phyloP scores from a whole-genome alignment of 768 basidiomycete genomes.

The Boletus edulis region DNA sequence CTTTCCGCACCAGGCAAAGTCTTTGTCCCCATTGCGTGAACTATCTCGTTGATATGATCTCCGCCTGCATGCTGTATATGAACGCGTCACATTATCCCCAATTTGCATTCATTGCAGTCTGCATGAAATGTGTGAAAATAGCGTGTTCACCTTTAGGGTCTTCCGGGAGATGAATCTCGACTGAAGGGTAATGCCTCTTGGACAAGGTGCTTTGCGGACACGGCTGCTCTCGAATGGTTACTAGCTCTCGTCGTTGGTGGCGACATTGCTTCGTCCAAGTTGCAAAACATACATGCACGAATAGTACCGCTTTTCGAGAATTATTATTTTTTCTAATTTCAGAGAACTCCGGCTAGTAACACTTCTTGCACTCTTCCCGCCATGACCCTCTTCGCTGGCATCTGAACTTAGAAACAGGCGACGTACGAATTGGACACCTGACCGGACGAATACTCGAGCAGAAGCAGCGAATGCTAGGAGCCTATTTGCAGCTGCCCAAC shows the following conservation, averaged over 20 bases:
- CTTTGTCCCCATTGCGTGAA: slow-evolving; percentile 2
- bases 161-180: background rate
- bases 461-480: background rate
- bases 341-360: slow-evolving; percentile 28
- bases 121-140: background rate
- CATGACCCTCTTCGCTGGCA: slow-evolving; percentile 19
- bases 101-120: background rate
- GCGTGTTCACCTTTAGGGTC: background rate
- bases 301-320: slow-evolving; percentile 27
- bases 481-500: background rate
- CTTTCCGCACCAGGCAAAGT: slow-evolving; percentile 1
- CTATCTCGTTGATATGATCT: slow-evolving; percentile 2
- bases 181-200: background rate
- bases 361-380: slow-evolving; percentile 27
- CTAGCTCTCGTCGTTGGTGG: background rate
- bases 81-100: background rate
- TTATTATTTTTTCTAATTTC: slow-evolving; percentile 31
- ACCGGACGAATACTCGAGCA: slow-evolving; percentile 1
- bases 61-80: slow-evolving; percentile 2
- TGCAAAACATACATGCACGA: slow-evolving; percentile 5
- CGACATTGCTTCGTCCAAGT: slow-evolving; percentile 4
- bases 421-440: background rate
- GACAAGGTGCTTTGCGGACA: background rate
- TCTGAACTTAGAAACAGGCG: slow-evolving; percentile 6
- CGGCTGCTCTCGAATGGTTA: too few species aligned